Evolutionary conservation across 768 basidiomycete genomes (phyloP).

Genomic region (Boletus rubroflammeus): DNA sequence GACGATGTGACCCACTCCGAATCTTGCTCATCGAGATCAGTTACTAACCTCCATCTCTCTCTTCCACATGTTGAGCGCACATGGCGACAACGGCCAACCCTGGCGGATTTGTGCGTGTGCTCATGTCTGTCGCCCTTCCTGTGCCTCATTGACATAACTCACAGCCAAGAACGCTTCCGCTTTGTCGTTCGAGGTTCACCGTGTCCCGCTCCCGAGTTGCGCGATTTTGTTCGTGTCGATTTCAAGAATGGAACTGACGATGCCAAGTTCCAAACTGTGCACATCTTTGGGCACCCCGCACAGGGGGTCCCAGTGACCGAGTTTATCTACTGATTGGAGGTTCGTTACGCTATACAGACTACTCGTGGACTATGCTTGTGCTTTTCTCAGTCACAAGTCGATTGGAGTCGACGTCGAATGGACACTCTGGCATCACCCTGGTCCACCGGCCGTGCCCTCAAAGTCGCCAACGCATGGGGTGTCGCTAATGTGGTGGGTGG

Average conservation of each 20-base stretch:
- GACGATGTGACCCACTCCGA: too few species aligned
- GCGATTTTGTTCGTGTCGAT: constrained; percentile 77
- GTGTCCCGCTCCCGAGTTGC: constrained; percentile 67
- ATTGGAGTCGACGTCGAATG: too few species aligned
- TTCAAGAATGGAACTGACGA: constrained; percentile 74
- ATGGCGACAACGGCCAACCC: constrained; percentile 36
- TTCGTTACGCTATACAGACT: constrained; percentile 29
- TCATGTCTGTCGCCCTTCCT: not conserved
- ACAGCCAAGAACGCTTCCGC: constrained; percentile 72
- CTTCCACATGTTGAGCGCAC: constrained; percentile 68
- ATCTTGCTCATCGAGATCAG: too few species aligned
- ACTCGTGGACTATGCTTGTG: not conserved
- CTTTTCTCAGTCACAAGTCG: not conserved
- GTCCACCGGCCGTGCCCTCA: too few species aligned
- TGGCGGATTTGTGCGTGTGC: constrained; percentile 59
- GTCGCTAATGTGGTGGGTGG: too few species aligned
- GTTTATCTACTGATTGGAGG: constrained; percentile 79
- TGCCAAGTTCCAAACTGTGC: constrained; percentile 54
- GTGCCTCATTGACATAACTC: not conserved
- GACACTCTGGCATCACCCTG: too few species aligned
- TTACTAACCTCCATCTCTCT: constrained; percentile 46
- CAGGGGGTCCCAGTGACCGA: constrained; percentile 73
- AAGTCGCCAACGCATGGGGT: too few species aligned
- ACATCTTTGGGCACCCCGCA: constrained; percentile 66
- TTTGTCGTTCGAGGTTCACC: constrained; percentile 70